Base-by-base conservation (phyloP, 2,329 filamentous ascomycete genomes). In the Apiospora koreana region DNA sequence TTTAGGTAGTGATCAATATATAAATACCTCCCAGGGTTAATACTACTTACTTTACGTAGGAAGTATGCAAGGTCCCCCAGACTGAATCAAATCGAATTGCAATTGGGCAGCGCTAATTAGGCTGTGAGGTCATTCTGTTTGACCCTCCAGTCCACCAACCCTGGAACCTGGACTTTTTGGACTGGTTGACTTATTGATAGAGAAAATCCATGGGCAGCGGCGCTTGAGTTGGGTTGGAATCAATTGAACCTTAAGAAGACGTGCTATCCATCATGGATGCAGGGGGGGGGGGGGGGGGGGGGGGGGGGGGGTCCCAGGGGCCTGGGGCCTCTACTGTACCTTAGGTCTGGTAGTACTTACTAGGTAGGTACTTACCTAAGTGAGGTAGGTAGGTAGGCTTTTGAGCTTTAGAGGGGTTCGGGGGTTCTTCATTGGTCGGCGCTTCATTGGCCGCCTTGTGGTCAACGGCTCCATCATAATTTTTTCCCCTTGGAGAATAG, bases 361-460 rank as follows among this genome's bases (percentile, higher is more conserved):
- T n/a, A n/a, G 18, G 16, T 25, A 35, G 10, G 21, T 21, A 50
- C 25, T n/a, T 41, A 14, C 10, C 14, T 64, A 31, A 21, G 62
- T 25, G n/a, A n/a, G n/a, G n/a, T n/a, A n/a, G n/a, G n/a, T n/a
- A n/a, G n/a, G n/a, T n/a, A n/a, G n/a, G n/a, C n/a, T n/a, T n/a
- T n/a, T n/a, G n/a, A n/a, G n/a, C n/a, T n/a, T n/a, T n/a, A n/a
- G n/a, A n/a, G n/a, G n/a, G n/a, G 5, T 42, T 9, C 12, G 3
- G 25, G 21, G 65, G 28, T 10, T 21, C 5, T 16, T 45, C 41
- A 45, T 45, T 43, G 65, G 41, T n/a, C 41, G 41, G 41, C 65
- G 18, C 18, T 66, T 42, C 9, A 68, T 54, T 68, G 66, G 66
- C 66, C 45, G 66, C 66, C 66, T 67, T 54, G 45, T 28, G 45